Evolutionary conservation across 306 rosid genomes (phyloP).

Genomic region (Castanospermum australe): DNA sequence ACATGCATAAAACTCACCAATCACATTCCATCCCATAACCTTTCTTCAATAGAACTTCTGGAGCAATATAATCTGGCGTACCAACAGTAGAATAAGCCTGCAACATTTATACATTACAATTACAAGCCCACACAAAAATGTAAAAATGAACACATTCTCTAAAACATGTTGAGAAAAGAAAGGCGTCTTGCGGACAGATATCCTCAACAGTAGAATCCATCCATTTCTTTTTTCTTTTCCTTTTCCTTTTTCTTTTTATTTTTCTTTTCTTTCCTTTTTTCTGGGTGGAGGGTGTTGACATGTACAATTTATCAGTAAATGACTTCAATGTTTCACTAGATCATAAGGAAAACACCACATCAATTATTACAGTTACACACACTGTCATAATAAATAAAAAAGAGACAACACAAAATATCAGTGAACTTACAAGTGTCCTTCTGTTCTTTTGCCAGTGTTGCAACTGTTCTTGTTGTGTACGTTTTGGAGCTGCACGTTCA

Average conservation of each 20-base stretch:
- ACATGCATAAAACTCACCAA: conserved; percentile 60
- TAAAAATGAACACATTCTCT: background rate
- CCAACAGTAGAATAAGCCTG: conserved; percentile 99
- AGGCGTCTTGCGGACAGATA: background rate
- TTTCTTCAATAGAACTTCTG: conserved; percentile 94
- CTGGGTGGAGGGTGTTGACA: background rate
- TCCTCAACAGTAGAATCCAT: conserved; percentile 10
- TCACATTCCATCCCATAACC: conserved; percentile 99
- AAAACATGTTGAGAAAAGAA: background rate
- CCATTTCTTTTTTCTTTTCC: background rate
- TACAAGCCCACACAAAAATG: background rate
- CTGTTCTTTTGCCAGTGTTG: conserved; percentile 96
- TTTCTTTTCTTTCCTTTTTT: background rate
- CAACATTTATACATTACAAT: conserved; percentile 28
- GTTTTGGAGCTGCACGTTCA: conserved; percentile 58
- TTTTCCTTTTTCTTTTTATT: background rate
- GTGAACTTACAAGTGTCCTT: conserved; percentile 79
- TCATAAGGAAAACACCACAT: background rate
- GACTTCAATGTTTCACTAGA: background rate
- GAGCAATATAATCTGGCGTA: conserved; percentile 99
- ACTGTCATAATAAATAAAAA: background rate
- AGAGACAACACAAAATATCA: background rate
- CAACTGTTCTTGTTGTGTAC: conserved; percentile 93
- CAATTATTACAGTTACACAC: background rate
- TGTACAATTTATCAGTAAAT: background rate